These are phyloP conservation scores for Caloboletus inedulis DNA, from an alignment of 1,284 basidiomycete genomes.

Conservation along the genomic window DNA sequence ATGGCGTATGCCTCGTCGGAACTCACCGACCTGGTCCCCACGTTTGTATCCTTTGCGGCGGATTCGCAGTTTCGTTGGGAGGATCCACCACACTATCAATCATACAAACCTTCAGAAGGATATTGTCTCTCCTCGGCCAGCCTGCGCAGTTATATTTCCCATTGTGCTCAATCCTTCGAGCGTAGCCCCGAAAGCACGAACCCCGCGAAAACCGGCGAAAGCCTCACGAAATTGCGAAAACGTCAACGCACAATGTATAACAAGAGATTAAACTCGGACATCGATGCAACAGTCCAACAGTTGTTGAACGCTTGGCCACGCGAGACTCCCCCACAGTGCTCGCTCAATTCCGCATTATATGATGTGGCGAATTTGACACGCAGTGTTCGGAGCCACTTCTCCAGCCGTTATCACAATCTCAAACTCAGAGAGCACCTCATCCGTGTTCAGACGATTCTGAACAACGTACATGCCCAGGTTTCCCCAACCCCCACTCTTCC, in stretches of 20 bases:
- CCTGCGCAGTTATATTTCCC: constrained; percentile 9
- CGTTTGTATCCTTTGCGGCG: constrained; percentile 33
- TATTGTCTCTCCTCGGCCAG: constrained; percentile 2
- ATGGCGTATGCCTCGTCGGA: constrained; percentile 28
- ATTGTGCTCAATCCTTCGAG: constrained; percentile 9
- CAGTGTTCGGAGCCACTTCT: constrained; percentile 3
- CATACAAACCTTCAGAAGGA: constrained; percentile 17
- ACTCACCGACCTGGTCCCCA: constrained; percentile 19
- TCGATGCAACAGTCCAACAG: neutral
- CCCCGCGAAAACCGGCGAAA: constrained; percentile 7
- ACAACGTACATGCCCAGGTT: too few relatives aligned
- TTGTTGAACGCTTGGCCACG: constrained; percentile 21
- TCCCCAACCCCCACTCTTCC: neutral
- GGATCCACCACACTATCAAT: constrained; percentile 12
- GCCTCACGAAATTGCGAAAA: neutral
- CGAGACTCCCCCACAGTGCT: constrained; percentile 4
- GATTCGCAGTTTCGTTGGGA: constrained; percentile 11
- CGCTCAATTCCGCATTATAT: constrained; percentile 11
- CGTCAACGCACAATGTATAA: constrained; percentile 11
- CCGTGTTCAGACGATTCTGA: constrained; percentile 13
- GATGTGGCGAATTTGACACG: neutral
- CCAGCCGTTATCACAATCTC: constrained; percentile 14
- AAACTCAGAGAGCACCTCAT: constrained; percentile 6
- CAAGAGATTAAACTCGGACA: constrained; percentile 8
- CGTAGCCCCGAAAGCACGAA: constrained; percentile 15